Conservation (phyloP, 129 eudicot genomes). For the Flaveria sonorensis region DNA sequence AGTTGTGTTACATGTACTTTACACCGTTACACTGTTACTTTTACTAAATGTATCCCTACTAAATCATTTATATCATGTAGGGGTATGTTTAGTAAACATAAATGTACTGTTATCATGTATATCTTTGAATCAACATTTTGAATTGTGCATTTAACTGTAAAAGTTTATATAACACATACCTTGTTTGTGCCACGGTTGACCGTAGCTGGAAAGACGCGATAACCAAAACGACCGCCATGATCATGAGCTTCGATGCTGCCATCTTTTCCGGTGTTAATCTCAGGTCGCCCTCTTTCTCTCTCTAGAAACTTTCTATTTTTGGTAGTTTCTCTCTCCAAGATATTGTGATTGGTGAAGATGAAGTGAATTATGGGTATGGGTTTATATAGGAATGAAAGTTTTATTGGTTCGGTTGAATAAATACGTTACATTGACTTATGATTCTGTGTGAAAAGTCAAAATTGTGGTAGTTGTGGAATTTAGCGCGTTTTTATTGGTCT, state of each 20-base stretch:
- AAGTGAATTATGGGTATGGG: neutral
- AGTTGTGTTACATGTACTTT: too few relatives aligned
- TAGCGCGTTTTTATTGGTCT: conserved; percentile 10
- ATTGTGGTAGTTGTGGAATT: conserved; percentile 23
- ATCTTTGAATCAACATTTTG: too few relatives aligned
- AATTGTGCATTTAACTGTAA: neutral
- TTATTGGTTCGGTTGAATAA: conserved; percentile 6
- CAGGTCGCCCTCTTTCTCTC: conserved; percentile 39
- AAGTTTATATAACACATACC: conserved; percentile 33
- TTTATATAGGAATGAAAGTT: conserved; percentile 10
- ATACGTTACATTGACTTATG: conserved; percentile 22
- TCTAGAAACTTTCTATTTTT: neutral
- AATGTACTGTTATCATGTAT: too few relatives aligned
- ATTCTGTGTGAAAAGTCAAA: conserved; percentile 30
- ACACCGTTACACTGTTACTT: too few relatives aligned
- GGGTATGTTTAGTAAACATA: too few relatives aligned
- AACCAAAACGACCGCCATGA: conserved; percentile 18
- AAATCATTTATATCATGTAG: too few relatives aligned
- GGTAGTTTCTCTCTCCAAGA: neutral
- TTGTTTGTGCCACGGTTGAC: conserved; percentile 48
- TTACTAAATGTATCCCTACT: neutral
- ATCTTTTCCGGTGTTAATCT: conserved; percentile 28
- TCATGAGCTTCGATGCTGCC: conserved; percentile 20
- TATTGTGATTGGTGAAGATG: conserved; percentile 28
- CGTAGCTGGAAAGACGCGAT: conserved; percentile 33